Conservation (phyloP, 495 filamentous ascomycete genomes). For the Neurospora sp. region DNA sequence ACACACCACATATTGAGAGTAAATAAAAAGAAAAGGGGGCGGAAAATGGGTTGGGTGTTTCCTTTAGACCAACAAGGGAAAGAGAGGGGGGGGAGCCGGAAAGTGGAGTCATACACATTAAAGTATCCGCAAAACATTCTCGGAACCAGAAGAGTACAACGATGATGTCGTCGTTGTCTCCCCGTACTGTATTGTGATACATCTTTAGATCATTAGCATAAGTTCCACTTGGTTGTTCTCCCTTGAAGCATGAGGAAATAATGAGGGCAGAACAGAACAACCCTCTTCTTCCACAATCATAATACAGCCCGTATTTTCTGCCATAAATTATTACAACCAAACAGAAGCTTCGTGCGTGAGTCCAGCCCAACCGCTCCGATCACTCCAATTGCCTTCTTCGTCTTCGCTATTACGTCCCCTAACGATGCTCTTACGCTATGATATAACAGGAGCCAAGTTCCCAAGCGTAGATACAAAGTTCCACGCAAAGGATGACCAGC, state of each 20-base stretch:
- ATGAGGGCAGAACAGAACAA: neutral
- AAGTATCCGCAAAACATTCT: too few species aligned
- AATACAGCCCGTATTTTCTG: neutral
- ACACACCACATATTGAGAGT: neutral
- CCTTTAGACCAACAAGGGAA: neutral
- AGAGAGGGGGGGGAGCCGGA: neutral
- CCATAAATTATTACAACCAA: neutral
- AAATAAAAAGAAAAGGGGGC: neutral
- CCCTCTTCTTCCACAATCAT: neutral
- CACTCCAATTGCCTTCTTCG: neutral
- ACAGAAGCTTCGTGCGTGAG: neutral
- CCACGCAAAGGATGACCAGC: too few species aligned
- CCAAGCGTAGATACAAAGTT: too few species aligned
- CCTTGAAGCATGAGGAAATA: neutral
- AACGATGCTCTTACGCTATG: neutral
- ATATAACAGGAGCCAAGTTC: neutral
- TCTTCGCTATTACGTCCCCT: slow-evolving; percentile 3
- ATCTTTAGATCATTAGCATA: neutral
- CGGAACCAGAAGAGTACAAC: neutral
- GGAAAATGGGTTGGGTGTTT: neutral
- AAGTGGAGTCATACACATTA: neutral
- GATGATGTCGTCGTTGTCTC: neutral
- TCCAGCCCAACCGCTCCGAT: neutral
- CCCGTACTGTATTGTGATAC: neutral
- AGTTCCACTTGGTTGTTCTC: neutral